Conservation (phyloP, 2,329 filamentous ascomycete species). For the Diaporthe citrichinensis region DNA sequence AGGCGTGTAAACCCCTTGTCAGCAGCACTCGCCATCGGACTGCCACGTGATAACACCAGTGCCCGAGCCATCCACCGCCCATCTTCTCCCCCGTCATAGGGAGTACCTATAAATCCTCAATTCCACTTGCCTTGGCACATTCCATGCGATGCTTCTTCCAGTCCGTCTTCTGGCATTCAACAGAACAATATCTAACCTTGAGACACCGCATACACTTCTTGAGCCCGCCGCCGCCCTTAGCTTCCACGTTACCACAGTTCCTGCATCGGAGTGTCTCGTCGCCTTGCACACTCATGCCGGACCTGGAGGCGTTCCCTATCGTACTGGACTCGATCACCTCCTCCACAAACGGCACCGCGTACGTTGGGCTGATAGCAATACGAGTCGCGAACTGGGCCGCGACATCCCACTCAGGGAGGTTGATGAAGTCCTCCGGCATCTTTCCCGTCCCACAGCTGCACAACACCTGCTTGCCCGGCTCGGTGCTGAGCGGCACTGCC, state of each 20-base stretch:
- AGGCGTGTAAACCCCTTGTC: not conserved
- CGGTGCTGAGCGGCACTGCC: constrained; percentile 56
- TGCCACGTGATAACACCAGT: not conserved
- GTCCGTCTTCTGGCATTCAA: constrained; percentile 66
- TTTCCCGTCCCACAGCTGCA: constrained; percentile 62
- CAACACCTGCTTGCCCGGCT: constrained; percentile 54
- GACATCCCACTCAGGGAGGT: constrained; percentile 60
- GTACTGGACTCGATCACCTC: constrained; percentile 42
- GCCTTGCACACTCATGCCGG: not conserved
- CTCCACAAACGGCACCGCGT: constrained; percentile 60
- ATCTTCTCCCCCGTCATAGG: not conserved
- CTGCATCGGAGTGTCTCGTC: constrained; percentile 47
- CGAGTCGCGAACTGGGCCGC: constrained; percentile 62
- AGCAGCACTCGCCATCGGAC: not conserved
- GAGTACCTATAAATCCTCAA: not conserved
- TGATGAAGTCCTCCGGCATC: constrained; percentile 56
- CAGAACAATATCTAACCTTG: constrained; percentile 64
- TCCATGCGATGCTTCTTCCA: constrained; percentile 66
- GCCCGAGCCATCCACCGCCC: not conserved
- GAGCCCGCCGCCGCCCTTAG: constrained; percentile 50
- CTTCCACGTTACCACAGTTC: constrained; percentile 54
- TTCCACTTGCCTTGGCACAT: constrained; percentile 49
- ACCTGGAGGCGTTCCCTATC: not conserved
- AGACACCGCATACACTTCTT: constrained; percentile 62
- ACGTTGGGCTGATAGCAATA: constrained; percentile 70